Evolutionary conservation across 2,329 filamentous ascomycete species (phyloP).

Genomic region (Canariomyces notabilis): DNA sequence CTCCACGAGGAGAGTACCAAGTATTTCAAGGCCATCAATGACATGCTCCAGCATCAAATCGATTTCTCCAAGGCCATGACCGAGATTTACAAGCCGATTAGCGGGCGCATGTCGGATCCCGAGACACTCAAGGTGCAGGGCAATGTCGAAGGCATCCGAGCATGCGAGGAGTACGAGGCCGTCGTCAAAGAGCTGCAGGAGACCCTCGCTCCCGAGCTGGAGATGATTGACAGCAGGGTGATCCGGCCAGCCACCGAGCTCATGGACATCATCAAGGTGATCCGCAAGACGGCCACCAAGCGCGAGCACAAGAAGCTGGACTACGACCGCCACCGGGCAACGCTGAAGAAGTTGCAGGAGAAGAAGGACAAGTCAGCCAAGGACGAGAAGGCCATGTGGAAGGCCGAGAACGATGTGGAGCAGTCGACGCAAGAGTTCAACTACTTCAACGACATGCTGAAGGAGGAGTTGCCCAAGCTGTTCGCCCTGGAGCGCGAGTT

Average conservation of each 20-base stretch:
- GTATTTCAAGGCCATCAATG: constrained; percentile 96
- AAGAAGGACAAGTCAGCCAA: constrained; percentile 96
- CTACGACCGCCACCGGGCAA: constrained; percentile 79
- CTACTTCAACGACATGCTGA: constrained; percentile 95
- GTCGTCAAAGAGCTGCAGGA: constrained; percentile 88
- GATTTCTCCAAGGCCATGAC: constrained; percentile 95
- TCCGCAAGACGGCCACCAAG: constrained; percentile 82
- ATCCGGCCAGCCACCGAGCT: constrained; percentile 92
- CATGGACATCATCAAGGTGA: constrained; percentile 89
- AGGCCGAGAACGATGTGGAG: constrained; percentile 87
- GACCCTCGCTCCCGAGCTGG: constrained; percentile 82
- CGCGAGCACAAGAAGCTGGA: constrained; percentile 97
- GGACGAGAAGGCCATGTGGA: constrained; percentile 96
- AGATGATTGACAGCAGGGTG: constrained; percentile 92
- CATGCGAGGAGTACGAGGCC: constrained; percentile 92
- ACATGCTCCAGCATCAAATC: constrained; percentile 96
- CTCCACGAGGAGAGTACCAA: constrained; percentile 95
- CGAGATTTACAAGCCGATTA: constrained; percentile 98
- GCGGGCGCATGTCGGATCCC: constrained; percentile 89
- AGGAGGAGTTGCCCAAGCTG: constrained; percentile 89
- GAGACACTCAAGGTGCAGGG: constrained; percentile 75
- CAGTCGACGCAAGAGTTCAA: constrained; percentile 92
- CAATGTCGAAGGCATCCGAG: constrained; percentile 86
- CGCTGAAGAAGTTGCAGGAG: constrained; percentile 90
- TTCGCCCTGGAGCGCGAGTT: constrained; percentile 89